Evolutionary conservation across 495 filamentous ascomycete genomes (phyloP), one percentile per base, ranked within the genome.

Genomic region (Daldinia concentrica): DNA sequence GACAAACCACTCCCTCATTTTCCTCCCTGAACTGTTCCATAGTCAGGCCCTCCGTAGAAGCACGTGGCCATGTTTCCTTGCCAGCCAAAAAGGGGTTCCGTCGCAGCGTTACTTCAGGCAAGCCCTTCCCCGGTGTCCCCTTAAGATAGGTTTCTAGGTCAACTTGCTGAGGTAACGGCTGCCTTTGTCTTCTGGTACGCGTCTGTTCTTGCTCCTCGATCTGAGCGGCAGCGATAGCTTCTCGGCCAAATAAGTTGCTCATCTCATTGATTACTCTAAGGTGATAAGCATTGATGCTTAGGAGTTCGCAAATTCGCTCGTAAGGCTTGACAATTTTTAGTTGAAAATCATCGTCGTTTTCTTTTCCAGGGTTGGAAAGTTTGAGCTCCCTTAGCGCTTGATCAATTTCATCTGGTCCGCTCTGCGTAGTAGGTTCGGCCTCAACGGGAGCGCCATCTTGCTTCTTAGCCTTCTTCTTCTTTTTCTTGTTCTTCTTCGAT

Each of bases 241-340:
- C 88, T 62, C 90, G 90, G 0, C 95, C 95, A 80, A 99, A 99
- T 2, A 99, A 80, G 66, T 88, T 89, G 45, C 92, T 90, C 94
- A 99, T 98, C 80, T 99, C 95, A 71, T 97, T 96, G 6, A 87
- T 85, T 14, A 91, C 91, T 76, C 96, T 97, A 11, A 99, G 86
- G 69, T 92, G 88, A 66, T 90, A 86, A 1, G 91, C 86, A 51
- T 95, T 93, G 61, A 98, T 87, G 11, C 86, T 82, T 1, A 98
- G 81, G 32, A 97, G 81, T n/a, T 87, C 69, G 71, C 81, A 83
- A 37, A 88, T 76, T 77, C 83, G 68, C 12, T 81, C 64, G 74
- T 39, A 76, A 36, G 34, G 76, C 48, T n/a, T 72, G 36, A 48
- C 73, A 54, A 37, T 45, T 8, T 30, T 48, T 9, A 48, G 69